phyloP scores from a whole-genome alignment of 2,329 filamentous ascomycete species.

The Rutstroemia sp. region DNA sequence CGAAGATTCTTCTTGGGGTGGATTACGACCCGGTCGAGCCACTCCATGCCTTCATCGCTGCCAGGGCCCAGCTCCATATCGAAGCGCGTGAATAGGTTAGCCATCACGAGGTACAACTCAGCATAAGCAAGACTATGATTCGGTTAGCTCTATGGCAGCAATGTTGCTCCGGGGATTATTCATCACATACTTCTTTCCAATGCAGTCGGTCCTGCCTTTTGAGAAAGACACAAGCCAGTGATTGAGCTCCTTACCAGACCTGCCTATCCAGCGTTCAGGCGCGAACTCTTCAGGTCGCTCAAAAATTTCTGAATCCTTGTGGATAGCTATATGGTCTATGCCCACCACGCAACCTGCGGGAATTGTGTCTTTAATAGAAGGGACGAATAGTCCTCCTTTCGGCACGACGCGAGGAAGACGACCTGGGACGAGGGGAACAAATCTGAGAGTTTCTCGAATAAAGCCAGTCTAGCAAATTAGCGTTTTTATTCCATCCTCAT shows the following conservation, averaged over 20 bases:
- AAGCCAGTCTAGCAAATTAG: neutral
- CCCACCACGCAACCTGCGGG: neutral
- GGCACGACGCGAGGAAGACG: neutral
- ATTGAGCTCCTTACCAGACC: neutral
- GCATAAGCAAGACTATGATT: neutral
- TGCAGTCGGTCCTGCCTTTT: neutral
- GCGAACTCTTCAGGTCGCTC: neutral
- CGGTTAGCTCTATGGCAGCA: too few species aligned
- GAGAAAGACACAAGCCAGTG: neutral
- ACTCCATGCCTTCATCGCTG: neutral
- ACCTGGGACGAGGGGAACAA: neutral
- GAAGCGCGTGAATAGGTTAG: neutral
- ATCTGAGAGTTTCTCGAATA: neutral
- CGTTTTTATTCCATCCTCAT: too few species aligned
- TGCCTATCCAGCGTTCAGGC: neutral
- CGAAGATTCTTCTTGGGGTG: neutral
- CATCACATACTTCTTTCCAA: neutral
- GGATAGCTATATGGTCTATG: neutral
- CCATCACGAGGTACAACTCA: neutral
- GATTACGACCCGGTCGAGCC: neutral
- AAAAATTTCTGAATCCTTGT: neutral
- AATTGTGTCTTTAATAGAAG: neutral
- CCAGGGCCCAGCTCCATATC: neutral
- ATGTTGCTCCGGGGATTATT: neutral
- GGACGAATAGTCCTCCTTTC: neutral